Percentiles rank a stretch among this genome's conserved stretches.
Evolutionary conservation across 2,329 filamentous ascomycete species (phyloP).

Genomic region (Lachnellula occidentalis): DNA sequence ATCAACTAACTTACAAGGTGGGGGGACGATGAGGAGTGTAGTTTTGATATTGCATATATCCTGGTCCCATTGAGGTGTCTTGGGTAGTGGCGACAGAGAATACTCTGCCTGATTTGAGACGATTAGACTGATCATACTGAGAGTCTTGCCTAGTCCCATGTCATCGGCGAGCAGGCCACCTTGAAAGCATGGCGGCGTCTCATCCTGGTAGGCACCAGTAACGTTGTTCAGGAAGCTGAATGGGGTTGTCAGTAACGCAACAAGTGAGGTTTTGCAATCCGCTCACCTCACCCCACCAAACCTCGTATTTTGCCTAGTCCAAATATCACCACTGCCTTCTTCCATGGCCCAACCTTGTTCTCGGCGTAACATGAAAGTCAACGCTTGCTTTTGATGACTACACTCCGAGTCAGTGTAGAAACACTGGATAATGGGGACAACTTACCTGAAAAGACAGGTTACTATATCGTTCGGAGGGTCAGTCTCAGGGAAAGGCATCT

Average conservation of each 20-base stretch:
- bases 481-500: constrained; percentile 5
- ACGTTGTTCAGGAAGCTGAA: constrained; percentile 17
- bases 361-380: constrained; percentile 18
- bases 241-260: too few relatives aligned
- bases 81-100: background rate
- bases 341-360: constrained; percentile 15
- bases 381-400: constrained; percentile 20
- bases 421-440: background rate
- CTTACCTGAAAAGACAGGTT: constrained; percentile 9
- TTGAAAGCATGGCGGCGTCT: constrained; percentile 8
- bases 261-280: too few relatives aligned
- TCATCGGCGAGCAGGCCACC: constrained; percentile 86
- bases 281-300: background rate
- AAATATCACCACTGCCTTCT: constrained; percentile 7
- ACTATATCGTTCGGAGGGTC: constrained; percentile 7
- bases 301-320: background rate
- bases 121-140: constrained; percentile 35
- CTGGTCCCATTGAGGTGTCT: too few relatives aligned
- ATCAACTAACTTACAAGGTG: constrained; percentile 6
- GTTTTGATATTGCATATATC: constrained; percentile 1
- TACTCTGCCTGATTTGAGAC: constrained; percentile 4
- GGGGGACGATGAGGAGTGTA: constrained; percentile 16
- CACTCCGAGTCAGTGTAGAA: background rate
- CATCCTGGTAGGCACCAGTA: background rate
- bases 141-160: constrained; percentile 96